These are phyloP conservation scores for Aspergillus awamori DNA, from an alignment of 2,329 filamentous ascomycete genomes.

Conservation along the genomic window DNA sequence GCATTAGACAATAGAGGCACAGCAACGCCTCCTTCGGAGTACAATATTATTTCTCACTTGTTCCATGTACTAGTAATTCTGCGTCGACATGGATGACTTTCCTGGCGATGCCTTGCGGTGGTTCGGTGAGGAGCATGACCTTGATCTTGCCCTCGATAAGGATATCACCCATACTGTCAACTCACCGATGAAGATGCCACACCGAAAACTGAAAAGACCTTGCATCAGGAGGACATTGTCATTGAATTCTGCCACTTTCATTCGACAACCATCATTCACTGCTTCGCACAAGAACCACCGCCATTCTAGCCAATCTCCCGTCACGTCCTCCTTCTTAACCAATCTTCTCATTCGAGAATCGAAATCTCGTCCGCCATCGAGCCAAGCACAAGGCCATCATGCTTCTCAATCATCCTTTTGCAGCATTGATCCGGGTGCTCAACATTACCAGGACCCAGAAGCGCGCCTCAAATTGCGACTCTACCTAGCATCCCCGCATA, in stretches of 20 bases:
- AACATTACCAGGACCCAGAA: constrained; percentile 88
- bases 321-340: constrained; percentile 28
- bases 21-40: neutral
- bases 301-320: neutral
- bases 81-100: constrained; percentile 52
- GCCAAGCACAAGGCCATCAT: constrained; percentile 58
- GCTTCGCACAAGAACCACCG: constrained; percentile 40
- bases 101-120: constrained; percentile 71
- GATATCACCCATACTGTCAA: constrained; percentile 67
- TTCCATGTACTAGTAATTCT: neutral
- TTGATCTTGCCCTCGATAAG: constrained; percentile 72
- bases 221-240: constrained; percentile 74
- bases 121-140: constrained; percentile 71
- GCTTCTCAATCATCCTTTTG: constrained; percentile 54
- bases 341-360: constrained; percentile 33
- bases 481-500: constrained; percentile 85
- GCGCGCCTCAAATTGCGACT: constrained; percentile 82
- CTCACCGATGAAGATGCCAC: constrained; percentile 38
- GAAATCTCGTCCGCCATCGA: constrained; percentile 42
- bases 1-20: neutral
- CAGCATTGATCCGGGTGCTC: constrained; percentile 69
- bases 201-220: constrained; percentile 45
- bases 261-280: constrained; percentile 48
- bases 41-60: neutral
- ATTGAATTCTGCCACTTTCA: constrained; percentile 66